phyloP scores from a whole-genome alignment of 495 filamentous ascomycete species.

The Cryomyces antarcticus region DNA sequence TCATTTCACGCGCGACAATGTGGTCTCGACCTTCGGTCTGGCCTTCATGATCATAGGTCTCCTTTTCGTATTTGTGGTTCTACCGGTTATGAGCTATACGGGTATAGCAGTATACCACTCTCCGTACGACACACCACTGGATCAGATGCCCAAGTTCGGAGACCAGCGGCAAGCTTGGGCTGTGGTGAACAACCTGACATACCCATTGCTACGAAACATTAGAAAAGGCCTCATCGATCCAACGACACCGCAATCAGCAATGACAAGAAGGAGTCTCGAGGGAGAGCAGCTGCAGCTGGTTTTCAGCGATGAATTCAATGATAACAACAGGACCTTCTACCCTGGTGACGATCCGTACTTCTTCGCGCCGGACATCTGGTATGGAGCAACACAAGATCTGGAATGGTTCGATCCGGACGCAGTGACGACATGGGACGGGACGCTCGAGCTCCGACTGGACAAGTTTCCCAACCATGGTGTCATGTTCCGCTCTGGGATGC shows the following conservation, averaged over 20 bases:
- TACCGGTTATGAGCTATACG: slow-evolving; percentile 23
- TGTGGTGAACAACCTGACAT: too few relatives aligned
- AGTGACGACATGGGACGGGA: slow-evolving; percentile 12
- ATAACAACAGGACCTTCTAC: slow-evolving; percentile 13
- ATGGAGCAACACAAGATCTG: slow-evolving; percentile 15
- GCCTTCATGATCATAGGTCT: slow-evolving; percentile 24
- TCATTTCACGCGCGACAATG: slow-evolving; percentile 19
- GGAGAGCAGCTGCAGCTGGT: slow-evolving; percentile 13
- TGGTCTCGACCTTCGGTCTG: slow-evolving; percentile 22
- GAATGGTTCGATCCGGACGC: slow-evolving; percentile 20
- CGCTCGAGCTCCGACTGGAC: slow-evolving; percentile 13
- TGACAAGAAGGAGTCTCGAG: slow-evolving; percentile 5
- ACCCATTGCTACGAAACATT: too few relatives aligned
- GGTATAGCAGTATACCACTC: slow-evolving; percentile 1
- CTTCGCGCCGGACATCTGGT: slow-evolving; percentile 14
- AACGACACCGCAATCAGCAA: slow-evolving; percentile 9
- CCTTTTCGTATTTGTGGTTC: slow-evolving; percentile 23
- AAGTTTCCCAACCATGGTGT: slow-evolving; percentile 13
- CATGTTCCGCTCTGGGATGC: slow-evolving; percentile 16
- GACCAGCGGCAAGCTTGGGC: too few relatives aligned
- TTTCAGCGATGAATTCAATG: slow-evolving; percentile 19
- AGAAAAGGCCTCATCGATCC: too few relatives aligned
- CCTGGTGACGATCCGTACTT: slow-evolving; percentile 15
- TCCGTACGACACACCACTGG: too few relatives aligned
- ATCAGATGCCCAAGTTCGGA: too few relatives aligned